Base-by-base conservation (phyloP, 2,329 filamentous ascomycete species). In the Aspergillus novofumigatus region DNA sequence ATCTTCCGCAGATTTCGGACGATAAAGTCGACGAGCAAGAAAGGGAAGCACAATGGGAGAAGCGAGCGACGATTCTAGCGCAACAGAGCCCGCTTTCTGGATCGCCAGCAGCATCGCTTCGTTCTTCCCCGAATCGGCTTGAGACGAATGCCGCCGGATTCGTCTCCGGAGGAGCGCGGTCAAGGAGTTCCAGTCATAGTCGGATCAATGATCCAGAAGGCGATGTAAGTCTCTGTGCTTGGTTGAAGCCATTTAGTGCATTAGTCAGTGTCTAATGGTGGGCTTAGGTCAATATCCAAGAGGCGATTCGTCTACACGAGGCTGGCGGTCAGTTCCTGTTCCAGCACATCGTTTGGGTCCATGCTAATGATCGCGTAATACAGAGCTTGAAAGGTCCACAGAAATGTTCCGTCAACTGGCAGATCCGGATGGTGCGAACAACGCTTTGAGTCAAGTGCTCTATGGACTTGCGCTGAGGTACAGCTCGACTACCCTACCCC, bases 251-350 rank as follows among this genome's bases (percentile, higher is more conserved):
- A 29, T 20, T 41, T 41, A 11, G 26, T 17, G 42, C 11, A 32
- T 25, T 25, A 45, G 11, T 50, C 44, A 20, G 23, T 21, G 47
- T 49, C 42, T 61, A 52, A 59, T 56, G 10, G n/a, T 7, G 17
- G 45, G 23, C 54, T 28, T 62, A 77, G 75, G 56, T 70, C 57
- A 87, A 90, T 73, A 96, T 99, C 57, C 93, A 97, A 75, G 88
- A 95, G 76, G 94, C 94, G n/a, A 99, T 99, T 71, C 84, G 89
- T 59, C 80, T 97, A 62, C 94, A 99, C 72, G 94, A 99, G 75
- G 82, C 80, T 49, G 93, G 93, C 56, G 78, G 81, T 82, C 66
- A 63, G 74, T 59, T 41, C 26, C 29, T 11, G 23, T 23, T 41
- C 20, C 52, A 48, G 49, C 23, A 9, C 5, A 4, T 38, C 2